Base-by-base conservation (phyloP, 208 protist genomes). In the Naegleria lovaniensis region DNA sequence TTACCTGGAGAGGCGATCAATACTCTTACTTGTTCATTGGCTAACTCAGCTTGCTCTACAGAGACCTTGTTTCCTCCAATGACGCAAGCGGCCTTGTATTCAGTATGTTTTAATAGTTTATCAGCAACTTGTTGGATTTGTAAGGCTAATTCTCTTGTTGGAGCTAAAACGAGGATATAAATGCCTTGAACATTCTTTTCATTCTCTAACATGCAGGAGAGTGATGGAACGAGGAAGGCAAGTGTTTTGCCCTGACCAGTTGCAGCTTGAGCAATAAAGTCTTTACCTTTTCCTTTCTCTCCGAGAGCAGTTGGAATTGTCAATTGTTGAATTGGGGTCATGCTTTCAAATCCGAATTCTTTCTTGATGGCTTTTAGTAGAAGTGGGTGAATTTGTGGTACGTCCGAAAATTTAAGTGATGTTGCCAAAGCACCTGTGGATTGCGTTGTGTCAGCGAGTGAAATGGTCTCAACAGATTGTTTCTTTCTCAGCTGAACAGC, bases 101-200 rank as follows among this genome's bases (percentile, higher is more conserved):
- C 94, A 85, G 95, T 94, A 43, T 95, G 94, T 55, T 95, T 92
- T 16, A 97, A 95, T 40, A 98, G 96, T 91, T 99, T 98, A n/a
- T 90, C 84, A 11, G 96, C 94, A 93, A 99, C 98, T 38, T 96
- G 94, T 90, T 99, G 95, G 91, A 99, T 99, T 95, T 99, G 99
- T 90, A 98, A 95, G 22, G 98, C 98, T 38, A 99, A 95, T 94
- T 99, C 99, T 92, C 98, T 95, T 7, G 99, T 99, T 16, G 99
- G 99, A 52, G 98, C 95, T 91, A 99, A 95, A 76, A 95, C 59
- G 7, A 99, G 94, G 15, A 98, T 95, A 90, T 97, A 96, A 2
- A 98, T 96, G 22, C 51, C 51, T 13, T 89, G 16, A 15, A 29
- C n/a, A 6, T 59, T 40, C 51, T 75, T 79, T 89, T 76, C 33